Percentiles rank a stretch among this genome's conserved stretches.
Conservation (phyloP, 1,284 basidiomycete species). For the Sporisorium graminicola region DNA sequence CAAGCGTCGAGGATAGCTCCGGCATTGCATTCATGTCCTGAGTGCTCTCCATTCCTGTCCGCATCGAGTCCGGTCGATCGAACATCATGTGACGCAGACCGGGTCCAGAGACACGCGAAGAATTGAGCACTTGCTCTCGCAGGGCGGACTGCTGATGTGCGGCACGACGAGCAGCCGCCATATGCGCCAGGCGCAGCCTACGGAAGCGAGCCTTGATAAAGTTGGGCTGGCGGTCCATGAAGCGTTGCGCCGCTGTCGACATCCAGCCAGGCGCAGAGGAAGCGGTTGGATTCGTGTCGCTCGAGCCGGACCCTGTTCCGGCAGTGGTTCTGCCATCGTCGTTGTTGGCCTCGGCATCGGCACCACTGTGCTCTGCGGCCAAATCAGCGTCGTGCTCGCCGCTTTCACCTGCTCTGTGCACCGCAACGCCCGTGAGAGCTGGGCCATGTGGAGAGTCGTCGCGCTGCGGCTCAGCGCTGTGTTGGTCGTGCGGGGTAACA, state of each 20-base stretch:
- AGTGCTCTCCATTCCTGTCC: conserved; percentile 31
- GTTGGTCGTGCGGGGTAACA: conserved; percentile 16
- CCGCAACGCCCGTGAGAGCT: conserved; percentile 18
- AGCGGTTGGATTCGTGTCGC: conserved; percentile 59
- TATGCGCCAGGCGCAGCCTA: conserved; percentile 59
- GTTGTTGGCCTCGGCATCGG: conserved; percentile 10
- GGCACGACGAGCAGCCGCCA: conserved; percentile 56
- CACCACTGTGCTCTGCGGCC: conserved; percentile 14
- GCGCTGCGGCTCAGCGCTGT: background rate
- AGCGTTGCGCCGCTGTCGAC: conserved; percentile 38
- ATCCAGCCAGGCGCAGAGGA: conserved; percentile 53
- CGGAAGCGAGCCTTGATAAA: conserved; percentile 60
- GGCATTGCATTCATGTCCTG: conserved; percentile 20
- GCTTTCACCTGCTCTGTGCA: conserved; percentile 11
- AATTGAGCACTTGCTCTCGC: conserved; percentile 60
- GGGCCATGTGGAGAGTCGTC: conserved; percentile 1
- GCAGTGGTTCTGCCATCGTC: conserved; percentile 55
- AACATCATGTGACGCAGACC: conserved; percentile 63
- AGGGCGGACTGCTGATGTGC: conserved; percentile 60
- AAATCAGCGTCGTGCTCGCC: conserved; percentile 9
- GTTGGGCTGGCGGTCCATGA: conserved; percentile 57
- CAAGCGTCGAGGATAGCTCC: conserved; percentile 34
- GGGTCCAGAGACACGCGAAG: conserved; percentile 39
- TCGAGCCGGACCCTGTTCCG: conserved; percentile 46
- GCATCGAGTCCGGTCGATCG: conserved; percentile 37